Conservation (phyloP, 2,329 filamentous ascomycete genomes). For the Aspergillus udagawae region DNA sequence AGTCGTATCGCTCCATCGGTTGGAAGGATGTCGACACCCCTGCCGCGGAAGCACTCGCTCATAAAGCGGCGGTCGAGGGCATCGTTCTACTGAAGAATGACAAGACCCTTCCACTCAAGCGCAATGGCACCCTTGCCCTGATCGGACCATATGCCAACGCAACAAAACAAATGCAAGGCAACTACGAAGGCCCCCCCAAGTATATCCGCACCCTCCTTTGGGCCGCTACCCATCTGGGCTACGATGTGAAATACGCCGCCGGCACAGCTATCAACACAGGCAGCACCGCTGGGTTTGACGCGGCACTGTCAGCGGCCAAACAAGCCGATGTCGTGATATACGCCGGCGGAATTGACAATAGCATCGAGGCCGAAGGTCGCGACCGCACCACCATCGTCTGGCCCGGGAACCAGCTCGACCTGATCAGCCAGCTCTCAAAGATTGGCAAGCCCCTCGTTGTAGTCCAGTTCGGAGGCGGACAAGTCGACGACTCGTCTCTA, state of each 20-base stretch:
- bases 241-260: conserved; percentile 41
- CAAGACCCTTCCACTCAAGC: conserved; percentile 39
- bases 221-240: conserved; percentile 43
- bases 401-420: conserved; percentile 31
- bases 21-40: conserved; percentile 54
- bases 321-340: conserved; percentile 28
- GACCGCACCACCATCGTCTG: conserved; percentile 34
- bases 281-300: conserved; percentile 23
- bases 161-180: conserved; percentile 53
- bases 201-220: conserved; percentile 30
- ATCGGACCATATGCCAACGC: conserved; percentile 55
- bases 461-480: conserved; percentile 33
- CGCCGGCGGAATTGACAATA: conserved; percentile 30
- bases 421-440: conserved; percentile 27
- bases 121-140: conserved; percentile 43
- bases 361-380: conserved; percentile 29
- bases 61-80: conserved; percentile 44
- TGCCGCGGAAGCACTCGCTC: conserved; percentile 49
- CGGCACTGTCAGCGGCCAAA: conserved; percentile 24
- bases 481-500: conserved; percentile 34
- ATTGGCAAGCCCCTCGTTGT: conserved; percentile 33
- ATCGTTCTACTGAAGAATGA: conserved; percentile 50
- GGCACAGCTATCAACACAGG: conserved; percentile 16
- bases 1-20: conserved; percentile 46
- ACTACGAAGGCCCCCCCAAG: conserved; percentile 51